Conservation (phyloP, 176 grass and related monocot species). For the Aechmea fasciata region DNA sequence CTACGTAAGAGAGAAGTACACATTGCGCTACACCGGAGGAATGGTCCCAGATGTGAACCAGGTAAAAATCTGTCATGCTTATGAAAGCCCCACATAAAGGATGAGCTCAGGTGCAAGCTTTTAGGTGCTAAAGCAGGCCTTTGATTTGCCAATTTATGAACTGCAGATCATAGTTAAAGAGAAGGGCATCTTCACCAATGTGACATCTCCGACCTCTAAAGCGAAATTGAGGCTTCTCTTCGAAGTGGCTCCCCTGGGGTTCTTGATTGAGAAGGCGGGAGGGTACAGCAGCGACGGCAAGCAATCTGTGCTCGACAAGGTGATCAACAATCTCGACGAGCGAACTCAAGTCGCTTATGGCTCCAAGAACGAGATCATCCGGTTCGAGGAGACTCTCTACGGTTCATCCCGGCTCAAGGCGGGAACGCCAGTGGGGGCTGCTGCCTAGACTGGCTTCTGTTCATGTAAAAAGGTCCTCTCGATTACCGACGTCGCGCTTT, state of each 20-base stretch:
- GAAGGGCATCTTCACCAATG: constrained; percentile 99
- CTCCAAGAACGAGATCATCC: constrained; percentile 97
- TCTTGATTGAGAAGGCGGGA: constrained; percentile 90
- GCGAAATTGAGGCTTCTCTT: constrained; percentile 94
- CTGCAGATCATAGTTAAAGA: constrained; percentile 97
- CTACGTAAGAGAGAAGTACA: constrained; percentile 96
- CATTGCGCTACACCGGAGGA: constrained; percentile 94
- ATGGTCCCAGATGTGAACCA: constrained; percentile 99
- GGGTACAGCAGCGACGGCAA: constrained; percentile 91
- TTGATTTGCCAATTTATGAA: neutral
- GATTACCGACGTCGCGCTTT: neutral
- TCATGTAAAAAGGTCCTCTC: neutral
- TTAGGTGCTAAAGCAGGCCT: neutral
- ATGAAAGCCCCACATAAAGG: no score
- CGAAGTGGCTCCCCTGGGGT: constrained; percentile 81
- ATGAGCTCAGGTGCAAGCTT: no score
- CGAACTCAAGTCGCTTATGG: constrained; percentile 84
- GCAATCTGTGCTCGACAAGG: constrained; percentile 75
- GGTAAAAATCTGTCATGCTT: constrained; percentile 26
- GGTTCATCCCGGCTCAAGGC: constrained; percentile 64
- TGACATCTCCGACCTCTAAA: constrained; percentile 63
- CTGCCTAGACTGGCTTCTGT: constrained; percentile 22
- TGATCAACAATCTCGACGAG: constrained; percentile 60
- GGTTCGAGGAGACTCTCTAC: constrained; percentile 88
- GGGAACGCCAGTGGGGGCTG: constrained; percentile 40